Base-by-base conservation (phyloP, 768 basidiomycete genomes). In the Lactifluus hygrophoroides region DNA sequence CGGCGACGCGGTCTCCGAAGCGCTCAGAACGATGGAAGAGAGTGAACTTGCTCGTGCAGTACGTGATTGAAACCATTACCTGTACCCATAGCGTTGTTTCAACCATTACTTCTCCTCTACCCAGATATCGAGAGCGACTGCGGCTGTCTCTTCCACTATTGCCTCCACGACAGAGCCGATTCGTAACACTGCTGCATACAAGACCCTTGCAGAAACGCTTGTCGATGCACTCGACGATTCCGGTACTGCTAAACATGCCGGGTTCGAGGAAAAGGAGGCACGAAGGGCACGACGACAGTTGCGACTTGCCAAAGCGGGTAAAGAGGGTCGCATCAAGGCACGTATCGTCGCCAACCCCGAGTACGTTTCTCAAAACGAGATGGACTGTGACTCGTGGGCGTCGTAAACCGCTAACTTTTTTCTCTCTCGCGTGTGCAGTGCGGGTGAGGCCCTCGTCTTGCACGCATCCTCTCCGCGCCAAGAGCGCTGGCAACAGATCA, bases 81-180 rank as follows among this genome's bases (percentile, higher is more conserved):
- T 21, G 19, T 13, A 17, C 32, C 23, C 51, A 17, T 54, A 10
- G 21, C 34, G 30, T 60, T 16, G 35, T 8, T 14, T 32, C 7
- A 58, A 37, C 34, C 35, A 38, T 17, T 57, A 11, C 48, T 16
- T 25, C 21, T n/a, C 10, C 55, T 45, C 1, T 42, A 19, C 21
- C 8, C 62, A 94, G 91, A 87, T 98, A 58, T 86, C 90, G 7
- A 79, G 82, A 65, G 91, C 94, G 2, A 89, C 91, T 0, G 81
- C 85, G 16, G 90, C 91, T 6, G 83, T 95, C 56, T 93, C 94
- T 7, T 83, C 77, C 10, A 89, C 89, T 6, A 91, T 94, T 48
- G 85, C 85, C 47, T 84, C 86, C 45, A 89, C 92, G 14, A 97
- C 96, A 3, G 94, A 95, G 61, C 95, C 95, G n/a, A 88, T 99